A percentile compares a stretch with the other conserved stretches of the same genome.
Evolutionary conservation across 352 stramenopile species (phyloP).

Genomic region (Peronospora tabacina): DNA sequence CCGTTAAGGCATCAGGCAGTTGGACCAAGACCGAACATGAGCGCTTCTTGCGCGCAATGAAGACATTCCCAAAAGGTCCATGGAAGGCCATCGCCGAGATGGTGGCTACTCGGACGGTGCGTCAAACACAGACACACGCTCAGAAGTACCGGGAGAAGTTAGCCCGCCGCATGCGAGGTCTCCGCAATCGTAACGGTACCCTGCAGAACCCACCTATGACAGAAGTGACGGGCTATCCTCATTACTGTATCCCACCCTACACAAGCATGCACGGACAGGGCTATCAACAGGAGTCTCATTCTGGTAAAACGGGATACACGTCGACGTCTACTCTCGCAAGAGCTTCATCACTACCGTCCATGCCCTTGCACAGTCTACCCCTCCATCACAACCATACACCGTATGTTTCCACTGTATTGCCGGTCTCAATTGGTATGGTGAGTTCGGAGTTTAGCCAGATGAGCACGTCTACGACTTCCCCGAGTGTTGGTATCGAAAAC

Average conservation of each 20-base stretch:
- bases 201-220: slow-evolving; percentile 34
- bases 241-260: slow-evolving; percentile 8
- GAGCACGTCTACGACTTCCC: slow-evolving; percentile 30
- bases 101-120: slow-evolving; percentile 54
- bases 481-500: slow-evolving; percentile 35
- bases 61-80: slow-evolving; percentile 49
- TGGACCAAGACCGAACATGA: slow-evolving; percentile 56
- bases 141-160: slow-evolving; percentile 68
- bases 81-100: slow-evolving; percentile 62
- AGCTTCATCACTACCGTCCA: slow-evolving; percentile 17
- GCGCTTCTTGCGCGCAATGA: slow-evolving; percentile 51
- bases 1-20: slow-evolving; percentile 47
- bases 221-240: slow-evolving; percentile 7
- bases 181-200: slow-evolving; percentile 55
- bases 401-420: slow-evolving; percentile 7
- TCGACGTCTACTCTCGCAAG: slow-evolving; percentile 7
- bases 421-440: slow-evolving; percentile 13
- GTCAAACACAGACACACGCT: slow-evolving; percentile 62
- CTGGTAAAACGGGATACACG: slow-evolving; percentile 11
- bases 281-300: slow-evolving; percentile 17
- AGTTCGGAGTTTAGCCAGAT: slow-evolving; percentile 36
- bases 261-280: slow-evolving; percentile 5
- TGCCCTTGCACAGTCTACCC: slow-evolving; percentile 10
- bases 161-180: slow-evolving; percentile 43
- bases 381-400: slow-evolving; percentile 12